A percentile compares a stretch with the other conserved stretches of the same genome.
Evolutionary conservation across 345 rosid genomes (phyloP).

Genomic region (Toxicodendron radicans): DNA sequence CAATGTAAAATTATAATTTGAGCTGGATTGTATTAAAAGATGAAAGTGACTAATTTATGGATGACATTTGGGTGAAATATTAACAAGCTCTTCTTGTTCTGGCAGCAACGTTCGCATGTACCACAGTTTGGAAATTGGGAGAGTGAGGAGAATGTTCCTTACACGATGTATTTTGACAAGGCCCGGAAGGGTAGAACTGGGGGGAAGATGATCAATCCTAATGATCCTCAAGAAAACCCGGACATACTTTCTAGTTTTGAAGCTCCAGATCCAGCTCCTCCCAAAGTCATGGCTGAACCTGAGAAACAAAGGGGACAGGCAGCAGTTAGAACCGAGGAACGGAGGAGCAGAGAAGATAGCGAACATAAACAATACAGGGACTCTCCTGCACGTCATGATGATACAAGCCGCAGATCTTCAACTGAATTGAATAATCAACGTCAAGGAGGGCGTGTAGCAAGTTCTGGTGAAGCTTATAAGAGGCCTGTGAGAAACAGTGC

Average conservation of each 20-base stretch:
- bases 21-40: background rate
- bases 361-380: constrained; percentile 40
- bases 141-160: constrained; percentile 71
- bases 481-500: constrained; percentile 43
- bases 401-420: constrained; percentile 32
- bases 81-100: constrained; percentile 20
- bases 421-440: constrained; percentile 42
- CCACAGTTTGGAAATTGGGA: constrained; percentile 96
- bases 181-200: constrained; percentile 73
- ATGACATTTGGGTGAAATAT: constrained; percentile 7
- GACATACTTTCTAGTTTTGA: constrained; percentile 34
- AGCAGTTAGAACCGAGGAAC: constrained; percentile 39
- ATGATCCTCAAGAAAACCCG: constrained; percentile 66
- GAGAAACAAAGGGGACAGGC: constrained; percentile 38
- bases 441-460: constrained; percentile 47
- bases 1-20: background rate
- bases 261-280: constrained; percentile 41
- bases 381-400: constrained; percentile 48
- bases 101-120: constrained; percentile 70
- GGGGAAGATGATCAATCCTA: constrained; percentile 58
- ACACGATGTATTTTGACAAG: constrained; percentile 83
- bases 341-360: constrained; percentile 44
- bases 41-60: background rate
- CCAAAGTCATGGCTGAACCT: constrained; percentile 41
- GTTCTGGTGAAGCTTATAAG: constrained; percentile 42